These are phyloP conservation scores for Fragilaria radians DNA, from an alignment of 108 stramenopile species.

Conservation along the genomic window DNA sequence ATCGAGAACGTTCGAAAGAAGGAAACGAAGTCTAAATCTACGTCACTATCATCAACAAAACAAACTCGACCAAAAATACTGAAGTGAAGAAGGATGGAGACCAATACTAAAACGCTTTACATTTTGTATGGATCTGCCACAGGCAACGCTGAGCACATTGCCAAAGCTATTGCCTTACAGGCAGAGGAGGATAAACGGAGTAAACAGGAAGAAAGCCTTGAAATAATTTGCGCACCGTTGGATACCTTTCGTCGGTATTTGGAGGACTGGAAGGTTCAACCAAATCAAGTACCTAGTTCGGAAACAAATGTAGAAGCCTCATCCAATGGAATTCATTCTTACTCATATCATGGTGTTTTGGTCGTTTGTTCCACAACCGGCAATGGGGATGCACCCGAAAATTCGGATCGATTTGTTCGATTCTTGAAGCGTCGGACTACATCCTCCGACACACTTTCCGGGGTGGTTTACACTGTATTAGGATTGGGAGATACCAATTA, in stretches of 20 bases:
- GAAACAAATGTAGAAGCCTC: no score
- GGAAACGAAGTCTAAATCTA: no score
- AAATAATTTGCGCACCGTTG: constrained; percentile 45
- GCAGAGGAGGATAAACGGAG: constrained; percentile 21
- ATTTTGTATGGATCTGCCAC: constrained; percentile 84
- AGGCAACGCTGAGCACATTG: constrained; percentile 80
- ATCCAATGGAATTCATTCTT: no score
- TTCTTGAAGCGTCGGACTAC: constrained; percentile 52
- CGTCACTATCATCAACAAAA: no score
- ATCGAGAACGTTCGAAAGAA: no score
- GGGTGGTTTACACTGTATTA: constrained; percentile 60
- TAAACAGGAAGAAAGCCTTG: no score
- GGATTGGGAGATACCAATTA: constrained; percentile 89
- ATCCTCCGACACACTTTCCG: constrained; percentile 31
- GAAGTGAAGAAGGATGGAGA: no score
- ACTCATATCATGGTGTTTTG: constrained; percentile 61
- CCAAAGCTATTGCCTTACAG: constrained; percentile 51
- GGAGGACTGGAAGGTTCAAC: constrained; percentile 17
- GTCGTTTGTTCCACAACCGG: constrained; percentile 85
- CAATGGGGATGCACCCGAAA: constrained; percentile 91
- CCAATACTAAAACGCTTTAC: no score
- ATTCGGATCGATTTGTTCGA: constrained; percentile 69
- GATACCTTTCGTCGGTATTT: constrained; percentile 54
- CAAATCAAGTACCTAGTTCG: no score
- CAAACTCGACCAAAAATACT: no score